Base-by-base conservation (phyloP, 768 basidiomycete genomes). In the Suillus clintonianus region DNA sequence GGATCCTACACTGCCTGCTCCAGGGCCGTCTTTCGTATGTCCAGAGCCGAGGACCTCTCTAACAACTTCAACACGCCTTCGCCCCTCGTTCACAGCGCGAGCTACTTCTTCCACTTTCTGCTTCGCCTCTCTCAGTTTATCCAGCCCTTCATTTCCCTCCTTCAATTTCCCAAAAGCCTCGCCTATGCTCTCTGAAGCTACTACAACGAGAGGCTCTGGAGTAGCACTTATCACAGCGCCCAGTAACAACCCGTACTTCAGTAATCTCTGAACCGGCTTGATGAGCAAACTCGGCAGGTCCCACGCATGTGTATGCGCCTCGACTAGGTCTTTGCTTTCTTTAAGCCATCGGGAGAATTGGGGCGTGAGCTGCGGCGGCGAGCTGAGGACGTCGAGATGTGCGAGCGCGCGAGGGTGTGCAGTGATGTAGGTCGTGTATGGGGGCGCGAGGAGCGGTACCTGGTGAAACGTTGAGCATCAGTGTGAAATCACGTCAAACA, bases 231-330 rank as follows among this genome's bases (percentile, higher is more conserved):
- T 84, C 67, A 94, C 89, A 30, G 91, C 86, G 30, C 79, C 78
- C 39, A 99, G 86, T 34, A 99, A 84, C 10, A 99, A 85, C 0
- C 93, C 88, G 72, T 99, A 99, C 74, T 98, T 99, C 67, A 98
- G 87, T 61, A 98, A 84, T 17, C 97, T 88, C 72, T 99, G 97
- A 4, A 99, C 94, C 39, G 97, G 97, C 77, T 99, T 98, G 77
- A 99, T 98, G 64, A 99, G 89, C 43, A 98, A 85, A 0, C 94
- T 95, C 6, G 93, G 83, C 32, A 99, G 86, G 73, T 99, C 97
- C 90, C 94, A 95, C 3, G 94, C 92, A 70, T 94, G 89, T 0
- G 93, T 91, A 14, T 91, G 82, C 27, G 86, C 83, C 2, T 88
- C 84, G 1, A 91, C 89, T 42, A 90, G 80, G 13, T 79, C 81